phyloP scores from a whole-genome alignment of 768 basidiomycete species.

The Glaciozyma martinii region DNA sequence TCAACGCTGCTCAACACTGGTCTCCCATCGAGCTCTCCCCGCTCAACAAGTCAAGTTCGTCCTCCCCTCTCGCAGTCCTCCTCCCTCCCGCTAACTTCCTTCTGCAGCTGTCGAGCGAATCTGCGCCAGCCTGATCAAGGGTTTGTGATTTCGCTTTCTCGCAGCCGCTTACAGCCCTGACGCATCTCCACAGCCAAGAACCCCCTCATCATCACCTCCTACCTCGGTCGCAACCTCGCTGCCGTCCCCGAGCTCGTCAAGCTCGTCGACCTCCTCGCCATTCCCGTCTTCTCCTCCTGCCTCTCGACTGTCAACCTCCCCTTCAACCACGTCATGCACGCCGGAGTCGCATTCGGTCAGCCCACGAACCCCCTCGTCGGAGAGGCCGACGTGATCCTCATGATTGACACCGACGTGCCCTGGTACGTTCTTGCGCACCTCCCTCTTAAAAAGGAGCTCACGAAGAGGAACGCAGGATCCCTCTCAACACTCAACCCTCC shows the following conservation, averaged over 20 bases:
- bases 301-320: slow-evolving; percentile 51
- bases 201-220: slow-evolving; percentile 59
- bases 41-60: slow-evolving; percentile 43
- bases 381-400: slow-evolving; percentile 54
- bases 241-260: slow-evolving; percentile 46
- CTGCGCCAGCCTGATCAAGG: slow-evolving; percentile 46
- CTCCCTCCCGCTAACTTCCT: not conserved
- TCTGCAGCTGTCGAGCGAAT: slow-evolving; percentile 42
- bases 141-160: too few species aligned
- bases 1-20: slow-evolving; percentile 44
- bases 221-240: slow-evolving; percentile 51
- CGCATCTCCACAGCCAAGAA: slow-evolving; percentile 39
- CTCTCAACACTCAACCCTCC: slow-evolving; percentile 37
- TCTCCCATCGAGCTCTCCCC: slow-evolving; percentile 49
- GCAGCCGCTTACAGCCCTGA: too few species aligned
- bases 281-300: slow-evolving; percentile 51
- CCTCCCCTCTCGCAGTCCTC: not conserved
- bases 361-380: slow-evolving; percentile 48
- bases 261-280: slow-evolving; percentile 49
- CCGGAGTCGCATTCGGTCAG: slow-evolving; percentile 50
- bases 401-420: slow-evolving; percentile 59
- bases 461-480: slow-evolving; percentile 17
- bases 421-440: slow-evolving; percentile 42
- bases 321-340: slow-evolving; percentile 50
- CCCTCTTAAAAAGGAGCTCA: not conserved